phyloP scores from a whole-genome alignment of 306 rosid genomes.

The Pyrus pyrifolia region DNA sequence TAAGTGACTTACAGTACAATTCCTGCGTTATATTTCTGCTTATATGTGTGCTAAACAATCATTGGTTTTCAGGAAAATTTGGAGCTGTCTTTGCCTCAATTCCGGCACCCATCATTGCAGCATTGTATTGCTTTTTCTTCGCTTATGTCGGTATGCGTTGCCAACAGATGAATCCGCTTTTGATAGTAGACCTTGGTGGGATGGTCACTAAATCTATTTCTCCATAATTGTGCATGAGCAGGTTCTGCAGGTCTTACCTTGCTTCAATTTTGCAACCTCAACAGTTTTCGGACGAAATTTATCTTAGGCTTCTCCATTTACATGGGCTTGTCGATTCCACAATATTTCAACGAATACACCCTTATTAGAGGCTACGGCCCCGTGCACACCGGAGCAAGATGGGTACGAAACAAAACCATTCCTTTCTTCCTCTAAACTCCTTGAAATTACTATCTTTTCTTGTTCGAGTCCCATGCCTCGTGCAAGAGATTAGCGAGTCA shows the following conservation, averaged over 20 bases:
- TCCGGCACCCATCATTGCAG: slow-evolving; percentile 84
- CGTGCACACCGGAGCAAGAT: slow-evolving; percentile 79
- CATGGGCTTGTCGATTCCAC: slow-evolving; percentile 91
- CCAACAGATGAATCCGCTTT: slow-evolving; percentile 12
- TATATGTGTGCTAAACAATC: background rate
- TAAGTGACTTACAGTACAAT: slow-evolving; percentile 2
- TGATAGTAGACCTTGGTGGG: background rate
- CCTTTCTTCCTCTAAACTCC: background rate
- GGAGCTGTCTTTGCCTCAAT: slow-evolving; percentile 98
- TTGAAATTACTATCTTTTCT: background rate
- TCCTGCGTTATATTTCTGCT: background rate
- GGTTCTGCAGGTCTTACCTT: slow-evolving; percentile 85
- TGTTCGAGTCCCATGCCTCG: background rate
- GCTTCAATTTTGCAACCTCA: slow-evolving; percentile 89
- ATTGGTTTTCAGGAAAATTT: slow-evolving; percentile 59
- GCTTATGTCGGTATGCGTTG: slow-evolving; percentile 81
- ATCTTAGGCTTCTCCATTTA: slow-evolving; percentile 77
- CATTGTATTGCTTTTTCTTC: slow-evolving; percentile 86
- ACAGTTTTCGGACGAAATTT: slow-evolving; percentile 78
- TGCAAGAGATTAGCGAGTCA: background rate
- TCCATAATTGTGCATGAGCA: slow-evolving; percentile 25
- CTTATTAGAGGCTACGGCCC: slow-evolving; percentile 78
- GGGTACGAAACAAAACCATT: slow-evolving; percentile 40
- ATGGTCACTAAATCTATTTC: background rate
- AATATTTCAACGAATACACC: slow-evolving; percentile 92